Conservation (phyloP, 345 rosid genomes). For the Populus nigra region DNA sequence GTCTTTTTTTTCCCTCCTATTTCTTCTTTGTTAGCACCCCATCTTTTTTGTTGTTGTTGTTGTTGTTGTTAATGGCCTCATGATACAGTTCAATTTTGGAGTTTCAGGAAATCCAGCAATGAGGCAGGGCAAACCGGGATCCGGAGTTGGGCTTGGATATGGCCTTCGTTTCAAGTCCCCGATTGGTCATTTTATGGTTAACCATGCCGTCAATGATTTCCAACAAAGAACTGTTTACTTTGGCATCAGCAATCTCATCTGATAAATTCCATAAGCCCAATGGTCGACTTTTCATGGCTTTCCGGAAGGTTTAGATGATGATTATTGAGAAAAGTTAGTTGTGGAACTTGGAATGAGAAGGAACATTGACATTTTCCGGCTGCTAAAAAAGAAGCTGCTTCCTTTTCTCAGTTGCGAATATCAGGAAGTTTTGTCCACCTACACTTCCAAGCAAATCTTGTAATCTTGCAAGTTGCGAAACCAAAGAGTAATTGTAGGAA, state of each 20-base stretch:
- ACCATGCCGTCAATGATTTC: conserved; percentile 67
- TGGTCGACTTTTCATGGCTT: not conserved
- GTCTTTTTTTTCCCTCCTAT: not conserved
- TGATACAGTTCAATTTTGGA: not conserved
- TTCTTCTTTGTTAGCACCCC: not conserved
- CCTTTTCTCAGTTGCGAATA: not conserved
- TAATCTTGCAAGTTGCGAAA: no score
- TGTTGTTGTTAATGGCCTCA: not conserved
- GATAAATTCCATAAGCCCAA: conserved; percentile 30
- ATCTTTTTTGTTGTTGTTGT: not conserved
- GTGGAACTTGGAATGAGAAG: not conserved
- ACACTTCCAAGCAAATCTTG: not conserved
- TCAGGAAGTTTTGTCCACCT: not conserved
- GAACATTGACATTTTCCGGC: not conserved
- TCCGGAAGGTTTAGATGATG: not conserved
- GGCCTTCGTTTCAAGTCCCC: conserved; percentile 71
- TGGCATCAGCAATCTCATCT: conserved; percentile 75
- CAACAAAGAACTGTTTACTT: conserved; percentile 74
- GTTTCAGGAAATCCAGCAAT: conserved; percentile 80
- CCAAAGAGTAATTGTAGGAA: no score
- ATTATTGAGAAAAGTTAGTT: conserved; percentile 8
- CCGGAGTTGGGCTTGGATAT: conserved; percentile 72
- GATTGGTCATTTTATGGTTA: conserved; percentile 62
- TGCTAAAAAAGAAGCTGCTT: not conserved
- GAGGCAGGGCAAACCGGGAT: conserved; percentile 86